These are phyloP conservation scores for Linnemannia elongata DNA, from an alignment of 192 early-diverging fungal genomes.

Conservation along the genomic window DNA sequence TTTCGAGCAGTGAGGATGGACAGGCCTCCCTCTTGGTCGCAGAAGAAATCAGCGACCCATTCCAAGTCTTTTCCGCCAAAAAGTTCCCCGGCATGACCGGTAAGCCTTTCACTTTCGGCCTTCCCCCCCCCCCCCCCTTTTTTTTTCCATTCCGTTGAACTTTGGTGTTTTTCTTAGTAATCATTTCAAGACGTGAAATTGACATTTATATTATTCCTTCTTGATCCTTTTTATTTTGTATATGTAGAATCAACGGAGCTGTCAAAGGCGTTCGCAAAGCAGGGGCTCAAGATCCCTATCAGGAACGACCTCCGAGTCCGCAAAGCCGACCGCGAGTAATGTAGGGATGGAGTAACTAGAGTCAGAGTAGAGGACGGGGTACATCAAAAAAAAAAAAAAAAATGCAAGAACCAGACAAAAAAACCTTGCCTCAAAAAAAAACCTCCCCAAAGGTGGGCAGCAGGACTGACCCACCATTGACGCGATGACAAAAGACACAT, in stretches of 20 bases:
- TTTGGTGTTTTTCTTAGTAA: too few species aligned
- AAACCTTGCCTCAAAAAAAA: too few species aligned
- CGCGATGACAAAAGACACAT: too few species aligned
- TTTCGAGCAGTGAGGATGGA: conserved; percentile 40
- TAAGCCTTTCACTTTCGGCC: conserved; percentile 40
- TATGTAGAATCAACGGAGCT: conserved; percentile 77
- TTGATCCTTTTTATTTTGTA: too few species aligned
- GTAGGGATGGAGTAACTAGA: too few species aligned
- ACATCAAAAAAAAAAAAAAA: too few species aligned
- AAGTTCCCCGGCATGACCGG: conserved; percentile 90
- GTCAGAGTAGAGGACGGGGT: too few species aligned
- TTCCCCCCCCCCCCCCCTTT: too few species aligned
- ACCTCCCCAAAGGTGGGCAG: too few species aligned
- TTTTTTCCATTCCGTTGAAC: not conserved
- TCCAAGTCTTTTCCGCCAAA: conserved; percentile 85
- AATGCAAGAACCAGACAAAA: too few species aligned
- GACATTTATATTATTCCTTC: not conserved
- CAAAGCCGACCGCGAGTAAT: conserved; percentile 12
- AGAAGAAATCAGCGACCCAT: conserved; percentile 72
- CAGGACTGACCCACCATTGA: too few species aligned
- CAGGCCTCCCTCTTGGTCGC: conserved; percentile 65
- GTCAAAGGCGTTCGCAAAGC: conserved; percentile 80
- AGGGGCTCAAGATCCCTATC: conserved; percentile 86
- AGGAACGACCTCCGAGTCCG: conserved; percentile 71
- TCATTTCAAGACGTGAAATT: too few species aligned